Evolutionary conservation across 371 early-diverging fungal genomes (phyloP).

Genomic region (Cokeromyces recurvatus): DNA sequence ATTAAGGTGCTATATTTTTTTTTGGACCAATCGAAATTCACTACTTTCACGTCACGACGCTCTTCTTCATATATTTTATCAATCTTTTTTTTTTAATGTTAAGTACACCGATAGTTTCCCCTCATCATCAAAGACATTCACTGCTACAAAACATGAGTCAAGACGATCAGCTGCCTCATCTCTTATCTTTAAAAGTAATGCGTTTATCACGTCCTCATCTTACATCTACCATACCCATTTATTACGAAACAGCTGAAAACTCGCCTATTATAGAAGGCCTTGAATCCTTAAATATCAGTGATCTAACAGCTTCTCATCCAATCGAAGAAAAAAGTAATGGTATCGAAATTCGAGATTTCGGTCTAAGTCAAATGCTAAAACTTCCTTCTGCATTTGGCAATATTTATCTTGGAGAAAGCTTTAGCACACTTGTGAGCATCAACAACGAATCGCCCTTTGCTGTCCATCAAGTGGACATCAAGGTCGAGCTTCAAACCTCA

Average conservation of each 20-base stretch:
- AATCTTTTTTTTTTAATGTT: too few species aligned
- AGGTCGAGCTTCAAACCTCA: constrained; percentile 86
- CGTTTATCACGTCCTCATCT: constrained; percentile 82
- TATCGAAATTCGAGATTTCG: constrained; percentile 54
- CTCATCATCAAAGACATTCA: too few species aligned
- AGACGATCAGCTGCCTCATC: constrained; percentile 56
- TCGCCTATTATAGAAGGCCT: constrained; percentile 28
- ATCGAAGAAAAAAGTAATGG: constrained; percentile 14
- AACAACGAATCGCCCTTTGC: constrained; percentile 73
- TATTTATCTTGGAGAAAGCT: constrained; percentile 93
- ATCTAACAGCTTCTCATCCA: constrained; percentile 31
- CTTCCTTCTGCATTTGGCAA: constrained; percentile 78
- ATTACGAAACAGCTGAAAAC: constrained; percentile 33
- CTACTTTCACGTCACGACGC: too few species aligned
- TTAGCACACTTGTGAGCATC: constrained; percentile 79
- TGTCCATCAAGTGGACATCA: constrained; percentile 70
- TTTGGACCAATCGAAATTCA: too few species aligned
- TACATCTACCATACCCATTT: constrained; percentile 47
- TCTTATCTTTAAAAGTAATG: constrained; percentile 87
- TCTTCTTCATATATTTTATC: too few species aligned
- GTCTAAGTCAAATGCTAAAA: constrained; percentile 59
- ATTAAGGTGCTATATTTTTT: too few species aligned
- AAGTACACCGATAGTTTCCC: too few species aligned
- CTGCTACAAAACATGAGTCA: too few species aligned
- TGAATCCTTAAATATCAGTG: constrained; percentile 40